Percentiles rank a stretch among this genome's conserved stretches.
Evolutionary conservation across 345 rosid genomes (phyloP).

Genomic region (Boechera stricta): DNA sequence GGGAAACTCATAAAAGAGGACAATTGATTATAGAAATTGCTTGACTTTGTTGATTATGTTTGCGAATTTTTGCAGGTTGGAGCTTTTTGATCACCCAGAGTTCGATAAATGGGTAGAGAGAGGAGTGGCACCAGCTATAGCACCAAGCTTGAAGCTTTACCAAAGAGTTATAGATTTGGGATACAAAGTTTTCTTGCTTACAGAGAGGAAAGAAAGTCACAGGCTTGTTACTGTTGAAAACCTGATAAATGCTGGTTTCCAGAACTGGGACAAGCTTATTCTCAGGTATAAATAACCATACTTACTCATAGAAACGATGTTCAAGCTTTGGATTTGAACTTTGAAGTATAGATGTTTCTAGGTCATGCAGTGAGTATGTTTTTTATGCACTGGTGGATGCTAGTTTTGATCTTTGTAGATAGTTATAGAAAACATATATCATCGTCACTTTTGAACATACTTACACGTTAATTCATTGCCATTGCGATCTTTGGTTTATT

Average conservation of each 20-base stretch:
- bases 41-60: neutral
- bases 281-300: constrained; percentile 59
- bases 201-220: constrained; percentile 75
- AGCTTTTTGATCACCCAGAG: constrained; percentile 64
- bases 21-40: neutral
- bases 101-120: constrained; percentile 89
- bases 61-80: constrained; percentile 56
- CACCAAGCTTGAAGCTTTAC: constrained; percentile 78
- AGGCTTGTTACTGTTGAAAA: constrained; percentile 68
- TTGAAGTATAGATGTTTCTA: neutral
- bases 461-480: neutral
- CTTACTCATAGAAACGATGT: neutral
- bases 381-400: neutral
- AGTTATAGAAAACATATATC: neutral
- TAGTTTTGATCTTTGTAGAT: constrained; percentile 13
- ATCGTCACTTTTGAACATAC: neutral
- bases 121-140: constrained; percentile 70
- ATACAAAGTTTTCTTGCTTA: constrained; percentile 78
- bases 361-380: neutral
- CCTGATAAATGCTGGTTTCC: constrained; percentile 71
- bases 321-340: neutral
- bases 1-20: neutral
- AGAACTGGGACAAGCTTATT: constrained; percentile 84
- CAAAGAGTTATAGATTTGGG: constrained; percentile 68
- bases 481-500: neutral